These are phyloP conservation scores for Globisporangium spinosum DNA, from an alignment of 352 stramenopile species.

Conservation along the genomic window DNA sequence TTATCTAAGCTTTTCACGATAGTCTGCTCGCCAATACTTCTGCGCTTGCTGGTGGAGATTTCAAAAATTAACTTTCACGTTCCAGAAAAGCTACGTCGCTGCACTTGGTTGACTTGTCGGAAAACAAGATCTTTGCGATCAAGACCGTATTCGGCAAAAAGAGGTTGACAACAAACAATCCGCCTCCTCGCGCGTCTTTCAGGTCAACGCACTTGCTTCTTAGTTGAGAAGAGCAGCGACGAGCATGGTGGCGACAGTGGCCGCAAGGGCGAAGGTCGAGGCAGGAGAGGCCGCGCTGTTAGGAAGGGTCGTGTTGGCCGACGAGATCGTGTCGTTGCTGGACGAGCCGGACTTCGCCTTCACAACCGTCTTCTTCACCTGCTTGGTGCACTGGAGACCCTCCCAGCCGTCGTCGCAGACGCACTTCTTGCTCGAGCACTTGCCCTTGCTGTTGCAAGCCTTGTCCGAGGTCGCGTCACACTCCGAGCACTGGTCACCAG, in stretches of 20 bases:
- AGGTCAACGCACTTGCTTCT: background rate
- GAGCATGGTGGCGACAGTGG: slow-evolving; percentile 28
- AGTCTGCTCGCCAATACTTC: background rate
- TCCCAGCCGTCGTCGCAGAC: slow-evolving; percentile 56
- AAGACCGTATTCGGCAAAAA: background rate
- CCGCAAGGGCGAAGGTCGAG: slow-evolving; percentile 26
- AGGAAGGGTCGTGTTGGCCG: slow-evolving; percentile 20
- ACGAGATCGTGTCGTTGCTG: slow-evolving; percentile 14
- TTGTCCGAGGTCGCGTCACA: slow-evolving; percentile 54
- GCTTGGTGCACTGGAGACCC: slow-evolving; percentile 67
- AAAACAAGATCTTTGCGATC: slow-evolving; percentile 3
- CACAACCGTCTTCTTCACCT: slow-evolving; percentile 38
- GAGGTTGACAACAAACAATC: background rate
- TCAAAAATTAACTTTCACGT: background rate
- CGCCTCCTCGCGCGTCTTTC: background rate
- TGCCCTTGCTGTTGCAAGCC: slow-evolving; percentile 60
- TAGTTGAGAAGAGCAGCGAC: slow-evolving; percentile 26
- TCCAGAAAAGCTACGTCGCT: background rate
- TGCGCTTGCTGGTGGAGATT: background rate
- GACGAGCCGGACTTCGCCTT: slow-evolving; percentile 16
- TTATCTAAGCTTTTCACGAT: slow-evolving; percentile 3
- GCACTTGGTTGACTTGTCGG: background rate
- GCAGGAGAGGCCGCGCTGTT: slow-evolving; percentile 15
- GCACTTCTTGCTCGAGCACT: slow-evolving; percentile 51
- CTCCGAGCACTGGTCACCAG: slow-evolving; percentile 64